These are phyloP conservation scores for Pistacia integerrima DNA, from an alignment of 345 rosid species.

Conservation along the genomic window DNA sequence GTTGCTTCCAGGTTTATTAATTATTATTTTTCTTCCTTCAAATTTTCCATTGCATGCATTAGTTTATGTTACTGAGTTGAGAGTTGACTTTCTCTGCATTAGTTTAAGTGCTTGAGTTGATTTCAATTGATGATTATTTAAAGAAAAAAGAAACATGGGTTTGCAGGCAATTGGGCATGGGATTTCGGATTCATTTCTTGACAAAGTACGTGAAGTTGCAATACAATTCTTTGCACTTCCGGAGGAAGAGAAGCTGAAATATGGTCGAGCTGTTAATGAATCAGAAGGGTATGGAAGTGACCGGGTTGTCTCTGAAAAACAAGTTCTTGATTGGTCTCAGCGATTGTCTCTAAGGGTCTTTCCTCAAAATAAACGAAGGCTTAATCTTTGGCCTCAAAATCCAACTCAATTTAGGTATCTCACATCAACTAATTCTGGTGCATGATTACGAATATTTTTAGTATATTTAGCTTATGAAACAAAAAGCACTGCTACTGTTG, in stretches of 20 bases:
- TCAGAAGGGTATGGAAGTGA: constrained; percentile 56
- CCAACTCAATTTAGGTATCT: constrained; percentile 46
- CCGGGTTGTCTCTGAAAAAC: constrained; percentile 38
- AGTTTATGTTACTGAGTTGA: too few species aligned
- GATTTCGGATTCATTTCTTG: constrained; percentile 42
- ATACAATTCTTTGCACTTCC: constrained; percentile 44
- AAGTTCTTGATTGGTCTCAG: constrained; percentile 47
- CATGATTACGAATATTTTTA: too few species aligned
- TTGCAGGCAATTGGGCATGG: constrained; percentile 52
- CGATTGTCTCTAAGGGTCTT: constrained; percentile 46
- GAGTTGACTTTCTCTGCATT: too few species aligned
- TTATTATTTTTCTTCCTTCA: background rate
- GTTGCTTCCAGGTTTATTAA: constrained; percentile 52
- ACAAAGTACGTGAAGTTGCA: constrained; percentile 36
- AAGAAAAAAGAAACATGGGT: background rate
- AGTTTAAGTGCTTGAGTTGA: too few species aligned
- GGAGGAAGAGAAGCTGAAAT: constrained; percentile 42
- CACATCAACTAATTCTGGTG: background rate
- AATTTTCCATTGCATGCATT: too few species aligned
- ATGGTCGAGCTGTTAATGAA: constrained; percentile 32
- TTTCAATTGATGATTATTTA: background rate
- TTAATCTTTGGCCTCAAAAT: constrained; percentile 48
- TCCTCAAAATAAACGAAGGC: constrained; percentile 44
- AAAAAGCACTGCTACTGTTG: too few species aligned
- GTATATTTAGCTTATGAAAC: too few species aligned